Evolutionary conservation across 225 moss, liverwort and hornwort genomes (phyloP).

Genomic region (Ulota crispa): DNA sequence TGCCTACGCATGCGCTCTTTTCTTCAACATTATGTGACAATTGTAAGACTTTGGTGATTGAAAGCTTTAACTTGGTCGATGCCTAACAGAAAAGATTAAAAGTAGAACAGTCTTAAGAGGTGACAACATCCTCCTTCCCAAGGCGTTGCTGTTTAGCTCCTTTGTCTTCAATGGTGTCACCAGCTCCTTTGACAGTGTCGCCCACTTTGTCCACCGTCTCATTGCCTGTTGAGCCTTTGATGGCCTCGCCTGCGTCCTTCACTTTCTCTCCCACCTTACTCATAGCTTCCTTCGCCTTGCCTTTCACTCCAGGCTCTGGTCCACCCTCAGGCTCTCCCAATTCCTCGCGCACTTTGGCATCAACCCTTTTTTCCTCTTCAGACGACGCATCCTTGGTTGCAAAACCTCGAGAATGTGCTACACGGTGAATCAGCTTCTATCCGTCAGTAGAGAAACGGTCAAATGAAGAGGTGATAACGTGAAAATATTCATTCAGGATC

Average conservation of each 20-base stretch:
- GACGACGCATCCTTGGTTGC: slow-evolving; percentile 14
- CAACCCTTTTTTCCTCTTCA: slow-evolving; percentile 42
- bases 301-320: slow-evolving; percentile 36
- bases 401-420: slow-evolving; percentile 37
- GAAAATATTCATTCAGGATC: neutral
- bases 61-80: neutral
- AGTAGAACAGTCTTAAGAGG: slow-evolving; percentile 22
- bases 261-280: slow-evolving; percentile 40
- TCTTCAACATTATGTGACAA: neutral
- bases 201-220: slow-evolving; percentile 26
- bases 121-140: slow-evolving; percentile 43
- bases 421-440: neutral
- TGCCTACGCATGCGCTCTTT: neutral
- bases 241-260: slow-evolving; percentile 37
- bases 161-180: slow-evolving; percentile 27
- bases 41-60: neutral
- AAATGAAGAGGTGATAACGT: neutral
- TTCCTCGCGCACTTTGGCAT: slow-evolving; percentile 42
- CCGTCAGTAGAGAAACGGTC: neutral
- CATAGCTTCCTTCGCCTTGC: slow-evolving; percentile 35
- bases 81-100: neutral
- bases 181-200: slow-evolving; percentile 42
- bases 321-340: slow-evolving; percentile 51
- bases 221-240: slow-evolving; percentile 31
- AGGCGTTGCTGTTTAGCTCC: slow-evolving; percentile 7